These are phyloP conservation scores for Linderina pennispora DNA, from an alignment of 192 early-diverging fungal genomes.

Conservation along the genomic window DNA sequence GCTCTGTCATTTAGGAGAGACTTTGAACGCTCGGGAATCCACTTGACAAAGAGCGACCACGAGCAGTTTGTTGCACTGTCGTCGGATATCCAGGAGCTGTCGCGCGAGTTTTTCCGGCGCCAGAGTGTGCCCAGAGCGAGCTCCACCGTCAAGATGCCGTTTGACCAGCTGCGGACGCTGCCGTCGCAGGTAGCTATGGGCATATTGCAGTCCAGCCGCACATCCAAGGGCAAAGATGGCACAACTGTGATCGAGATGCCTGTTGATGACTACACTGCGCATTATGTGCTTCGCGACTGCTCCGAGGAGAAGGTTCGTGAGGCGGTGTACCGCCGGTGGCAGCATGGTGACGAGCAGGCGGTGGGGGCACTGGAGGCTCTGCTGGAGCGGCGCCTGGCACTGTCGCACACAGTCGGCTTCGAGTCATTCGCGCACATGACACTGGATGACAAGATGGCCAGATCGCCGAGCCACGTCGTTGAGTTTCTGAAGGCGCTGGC, in stretches of 20 bases:
- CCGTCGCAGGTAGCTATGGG: constrained; percentile 52
- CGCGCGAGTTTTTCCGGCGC: constrained; percentile 63
- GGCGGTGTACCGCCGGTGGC: constrained; percentile 68
- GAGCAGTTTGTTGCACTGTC: constrained; percentile 75
- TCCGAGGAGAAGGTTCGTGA: constrained; percentile 60
- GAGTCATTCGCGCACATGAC: constrained; percentile 80
- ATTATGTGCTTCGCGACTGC: constrained; percentile 45
- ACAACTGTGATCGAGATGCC: constrained; percentile 17
- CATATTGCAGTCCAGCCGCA: constrained; percentile 25
- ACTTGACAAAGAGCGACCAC: constrained; percentile 63
- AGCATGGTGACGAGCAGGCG: constrained; percentile 59
- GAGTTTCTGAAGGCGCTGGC: constrained; percentile 76
- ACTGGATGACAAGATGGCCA: constrained; percentile 91
- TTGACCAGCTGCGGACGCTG: constrained; percentile 55
- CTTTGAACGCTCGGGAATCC: constrained; percentile 95
- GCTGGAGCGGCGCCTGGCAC: constrained; percentile 61
- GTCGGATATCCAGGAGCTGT: constrained; percentile 70
- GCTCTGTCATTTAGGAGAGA: constrained; percentile 81
- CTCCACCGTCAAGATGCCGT: too few relatives aligned
- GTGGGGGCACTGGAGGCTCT: constrained; percentile 67
- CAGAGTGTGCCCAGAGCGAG: constrained; percentile 16
- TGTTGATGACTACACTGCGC: constrained; percentile 27
- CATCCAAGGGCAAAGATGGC: constrained; percentile 25
- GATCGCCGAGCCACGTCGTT: constrained; percentile 74
- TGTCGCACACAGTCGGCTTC: constrained; percentile 73